Evolutionary conservation across 1,139 yeast genomes (phyloP).

Genomic region (Debaryomycetaceae sp.): DNA sequence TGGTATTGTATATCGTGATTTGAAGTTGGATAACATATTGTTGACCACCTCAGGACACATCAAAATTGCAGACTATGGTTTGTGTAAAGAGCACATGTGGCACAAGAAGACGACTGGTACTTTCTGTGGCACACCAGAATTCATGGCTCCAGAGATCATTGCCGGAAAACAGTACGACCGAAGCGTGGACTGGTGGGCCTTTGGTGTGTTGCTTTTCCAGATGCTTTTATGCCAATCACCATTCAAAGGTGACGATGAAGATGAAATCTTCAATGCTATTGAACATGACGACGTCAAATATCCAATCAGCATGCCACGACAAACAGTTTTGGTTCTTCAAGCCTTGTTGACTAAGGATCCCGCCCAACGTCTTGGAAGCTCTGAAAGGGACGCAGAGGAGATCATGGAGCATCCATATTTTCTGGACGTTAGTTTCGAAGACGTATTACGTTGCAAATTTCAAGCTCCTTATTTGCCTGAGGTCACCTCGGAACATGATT

Average conservation of each 20-base stretch:
- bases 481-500: slow-evolving; percentile 82
- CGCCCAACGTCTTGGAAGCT: slow-evolving; percentile 73
- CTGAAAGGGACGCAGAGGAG: slow-evolving; percentile 85
- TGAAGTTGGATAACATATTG: slow-evolving; percentile 85
- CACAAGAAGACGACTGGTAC: slow-evolving; percentile 87
- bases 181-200: slow-evolving; percentile 99
- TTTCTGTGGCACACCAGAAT: slow-evolving; percentile 98
- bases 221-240: slow-evolving; percentile 97
- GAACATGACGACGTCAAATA: slow-evolving; percentile 95
- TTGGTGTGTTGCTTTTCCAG: slow-evolving; percentile 92
- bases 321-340: slow-evolving; percentile 90
- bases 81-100: slow-evolving; percentile 97
- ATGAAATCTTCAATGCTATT: slow-evolving; percentile 97
- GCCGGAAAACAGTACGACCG: slow-evolving; percentile 89
- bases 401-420: slow-evolving; percentile 96
- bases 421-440: slow-evolving; percentile 86
- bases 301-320: slow-evolving; percentile 97
- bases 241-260: slow-evolving; percentile 97
- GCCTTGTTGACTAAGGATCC: slow-evolving; percentile 91
- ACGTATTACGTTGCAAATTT: slow-evolving; percentile 66
- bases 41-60: slow-evolving; percentile 91
- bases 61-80: slow-evolving; percentile 94
- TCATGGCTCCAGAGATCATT: slow-evolving; percentile 98
- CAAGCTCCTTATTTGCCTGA: slow-evolving; percentile 86
- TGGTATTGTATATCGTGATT: slow-evolving; percentile 94